A percentile compares a stretch with the other conserved stretches of the same genome.
Conservation (phyloP, 306 rosid genomes). For the Acacia confusa region DNA sequence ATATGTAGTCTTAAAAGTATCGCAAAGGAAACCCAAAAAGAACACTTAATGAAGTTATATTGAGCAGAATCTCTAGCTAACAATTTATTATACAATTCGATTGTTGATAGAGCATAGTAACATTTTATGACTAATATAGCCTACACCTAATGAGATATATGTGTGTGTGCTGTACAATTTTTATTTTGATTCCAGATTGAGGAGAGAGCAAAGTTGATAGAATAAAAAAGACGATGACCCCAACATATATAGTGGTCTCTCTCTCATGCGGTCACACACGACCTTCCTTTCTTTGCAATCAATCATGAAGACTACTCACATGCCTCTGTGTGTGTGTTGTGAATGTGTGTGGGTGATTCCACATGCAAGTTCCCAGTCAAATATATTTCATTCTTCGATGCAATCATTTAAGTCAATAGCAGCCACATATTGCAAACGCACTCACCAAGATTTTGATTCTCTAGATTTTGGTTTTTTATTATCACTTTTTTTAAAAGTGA, state of each 20-base stretch:
- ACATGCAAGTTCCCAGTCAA: constrained; percentile 46
- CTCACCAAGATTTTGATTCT: neutral
- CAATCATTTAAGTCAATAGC: constrained; percentile 36
- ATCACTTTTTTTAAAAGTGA: neutral
- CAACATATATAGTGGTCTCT: constrained; percentile 37
- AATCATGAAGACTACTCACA: constrained; percentile 65
- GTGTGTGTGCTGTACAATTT: neutral
- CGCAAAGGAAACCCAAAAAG: no score
- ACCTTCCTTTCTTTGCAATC: constrained; percentile 66
- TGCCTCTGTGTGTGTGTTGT: constrained; percentile 26
- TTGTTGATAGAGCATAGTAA: no score
- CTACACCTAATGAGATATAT: no score
- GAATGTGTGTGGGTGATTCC: constrained; percentile 9
- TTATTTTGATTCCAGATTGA: neutral
- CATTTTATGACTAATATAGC: no score
- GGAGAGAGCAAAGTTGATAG: neutral
- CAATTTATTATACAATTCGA: no score
- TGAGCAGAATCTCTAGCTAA: no score
- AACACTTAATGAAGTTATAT: no score
- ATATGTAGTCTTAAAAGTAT: no score
- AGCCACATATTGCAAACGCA: constrained; percentile 4
- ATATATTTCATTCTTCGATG: constrained; percentile 35
- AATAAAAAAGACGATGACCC: constrained; percentile 39
- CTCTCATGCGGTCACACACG: constrained; percentile 36
- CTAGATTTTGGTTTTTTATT: neutral